Base-by-base conservation (phyloP, 83 land plant species). In the Picea abies region DNA sequence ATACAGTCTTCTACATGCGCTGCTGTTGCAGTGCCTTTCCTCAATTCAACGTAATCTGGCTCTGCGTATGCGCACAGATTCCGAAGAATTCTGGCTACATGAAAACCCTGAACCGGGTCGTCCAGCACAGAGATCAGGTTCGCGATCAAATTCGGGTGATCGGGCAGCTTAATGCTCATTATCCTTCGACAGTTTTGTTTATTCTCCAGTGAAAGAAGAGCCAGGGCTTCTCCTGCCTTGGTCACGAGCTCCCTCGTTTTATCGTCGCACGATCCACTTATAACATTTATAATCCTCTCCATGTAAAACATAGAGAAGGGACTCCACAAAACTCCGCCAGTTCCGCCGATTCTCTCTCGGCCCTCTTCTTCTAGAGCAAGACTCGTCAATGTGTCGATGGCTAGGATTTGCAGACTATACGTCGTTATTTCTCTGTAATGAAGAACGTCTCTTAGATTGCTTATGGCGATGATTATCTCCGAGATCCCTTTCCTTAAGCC, bases 181-280 rank as follows among this genome's bases (percentile, higher is more conserved):
- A 69, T 69, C 16, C 41, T 4, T 32, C 1, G 73, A 75, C 98
- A 94, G 79, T 92, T 92, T 5, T 60, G 76, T 78, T 71, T 23
- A 72, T 88, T 96, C n/a, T 91, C 89, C 60, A 92, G 41, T 17
- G 91, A 87, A 64, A 96, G 86, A 87, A 94, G 90, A 17, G 91
- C 86, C 39, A 96, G 83, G 15, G 96, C 96, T 85, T 90, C 93
- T 29, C 98, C 98, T 3, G 98, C 94, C 5, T 86, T 90, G 19
- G 56, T 61, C 61, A 88, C 88, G 39, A 92, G 88, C 72, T 79
- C 32, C 49, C 79, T 17, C 19, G 14, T 69, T 29, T 62, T 1
- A 12, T 17, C 63, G 63, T 62, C 17, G 63, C 19, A 1, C 29
- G 29, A 29, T 29, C 19, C 29, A 29, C 29, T 29, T 29, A 29